These are phyloP conservation scores for Zygoascus ofunaensis DNA, from an alignment of 805 yeast genomes.

Conservation along the genomic window DNA sequence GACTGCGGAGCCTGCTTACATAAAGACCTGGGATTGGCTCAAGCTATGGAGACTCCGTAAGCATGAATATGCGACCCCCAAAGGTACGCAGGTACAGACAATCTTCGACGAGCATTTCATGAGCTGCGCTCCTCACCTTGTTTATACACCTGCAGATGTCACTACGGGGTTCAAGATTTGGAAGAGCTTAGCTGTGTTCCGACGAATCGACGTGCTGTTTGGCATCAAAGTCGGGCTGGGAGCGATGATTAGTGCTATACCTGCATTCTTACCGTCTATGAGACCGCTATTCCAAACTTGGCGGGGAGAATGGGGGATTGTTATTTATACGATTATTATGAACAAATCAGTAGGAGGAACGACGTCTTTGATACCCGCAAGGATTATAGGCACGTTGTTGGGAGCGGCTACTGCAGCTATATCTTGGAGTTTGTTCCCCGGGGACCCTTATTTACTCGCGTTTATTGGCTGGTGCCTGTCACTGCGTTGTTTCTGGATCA, in stretches of 20 bases:
- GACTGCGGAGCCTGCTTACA: background rate
- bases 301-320: slow-evolving; percentile 80
- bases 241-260: slow-evolving; percentile 51
- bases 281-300: slow-evolving; percentile 47
- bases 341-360: slow-evolving; percentile 81
- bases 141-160: background rate
- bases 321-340: slow-evolving; percentile 78
- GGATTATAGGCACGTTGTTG: slow-evolving; percentile 59
- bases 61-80: background rate
- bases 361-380: slow-evolving; percentile 46
- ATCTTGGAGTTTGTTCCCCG: slow-evolving; percentile 52
- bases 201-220: slow-evolving; percentile 63
- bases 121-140: background rate
- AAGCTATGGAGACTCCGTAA: slow-evolving; percentile 37
- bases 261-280: slow-evolving; percentile 57
- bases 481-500: slow-evolving; percentile 40
- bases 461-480: slow-evolving; percentile 36
- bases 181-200: slow-evolving; percentile 39
- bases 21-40: slow-evolving; percentile 44
- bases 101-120: background rate
- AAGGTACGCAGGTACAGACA: background rate
- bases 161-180: slow-evolving; percentile 24
- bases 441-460: slow-evolving; percentile 46
- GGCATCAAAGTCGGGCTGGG: slow-evolving; percentile 77
- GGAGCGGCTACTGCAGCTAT: slow-evolving; percentile 58